Evolutionary conservation across 2,329 filamentous ascomycete genomes (phyloP).

Genomic region (Triangularia setosa): DNA sequence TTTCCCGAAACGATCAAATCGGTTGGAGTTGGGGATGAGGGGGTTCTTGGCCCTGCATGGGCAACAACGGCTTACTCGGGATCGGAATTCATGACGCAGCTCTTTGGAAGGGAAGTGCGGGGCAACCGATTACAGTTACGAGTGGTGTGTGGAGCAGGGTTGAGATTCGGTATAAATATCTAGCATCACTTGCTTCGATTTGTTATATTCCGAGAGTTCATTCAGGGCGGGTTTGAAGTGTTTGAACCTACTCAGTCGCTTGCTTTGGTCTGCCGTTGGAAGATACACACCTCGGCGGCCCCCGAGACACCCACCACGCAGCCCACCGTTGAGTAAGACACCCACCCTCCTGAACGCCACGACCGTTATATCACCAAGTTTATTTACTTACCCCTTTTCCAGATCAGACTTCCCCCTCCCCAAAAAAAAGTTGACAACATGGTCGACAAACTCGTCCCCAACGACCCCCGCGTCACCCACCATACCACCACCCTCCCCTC

Average conservation of each 20-base stretch:
- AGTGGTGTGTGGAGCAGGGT: neutral
- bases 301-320: neutral
- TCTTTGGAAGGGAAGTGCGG: neutral
- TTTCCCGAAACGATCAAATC: neutral
- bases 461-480: constrained; percentile 64
- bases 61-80: neutral
- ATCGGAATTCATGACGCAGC: neutral
- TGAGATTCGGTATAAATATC: neutral
- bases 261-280: neutral
- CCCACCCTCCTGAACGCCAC: neutral
- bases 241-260: neutral
- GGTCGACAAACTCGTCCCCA: constrained; percentile 58
- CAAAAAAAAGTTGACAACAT: constrained; percentile 5
- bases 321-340: neutral
- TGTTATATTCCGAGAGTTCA: neutral
- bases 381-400: neutral
- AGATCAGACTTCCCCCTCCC: neutral
- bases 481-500: constrained; percentile 55
- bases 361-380: neutral
- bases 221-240: neutral
- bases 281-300: neutral
- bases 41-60: neutral
- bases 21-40: neutral
- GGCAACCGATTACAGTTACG: neutral
- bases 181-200: neutral